phyloP scores from a whole-genome alignment of 2,329 filamentous ascomycete species.

The Fusarium floridanum region DNA sequence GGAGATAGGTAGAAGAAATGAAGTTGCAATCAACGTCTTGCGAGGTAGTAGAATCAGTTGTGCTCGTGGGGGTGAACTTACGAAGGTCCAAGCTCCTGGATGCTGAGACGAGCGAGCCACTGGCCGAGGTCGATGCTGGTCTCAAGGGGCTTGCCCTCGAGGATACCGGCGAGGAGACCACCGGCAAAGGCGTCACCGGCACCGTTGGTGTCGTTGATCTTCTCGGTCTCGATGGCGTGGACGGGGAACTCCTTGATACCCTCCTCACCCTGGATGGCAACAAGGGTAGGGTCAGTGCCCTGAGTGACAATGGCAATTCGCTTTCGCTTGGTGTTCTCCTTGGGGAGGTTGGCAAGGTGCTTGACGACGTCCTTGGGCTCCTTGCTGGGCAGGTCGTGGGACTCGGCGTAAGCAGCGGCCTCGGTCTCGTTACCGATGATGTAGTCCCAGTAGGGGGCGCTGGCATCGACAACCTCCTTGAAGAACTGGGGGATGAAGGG shows the following conservation, averaged over 20 bases:
- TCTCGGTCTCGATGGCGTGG: slow-evolving; percentile 78
- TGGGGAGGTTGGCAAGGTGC: slow-evolving; percentile 87
- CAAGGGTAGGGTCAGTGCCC: slow-evolving; percentile 89
- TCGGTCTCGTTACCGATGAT: slow-evolving; percentile 98
- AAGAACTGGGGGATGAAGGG: slow-evolving; percentile 98
- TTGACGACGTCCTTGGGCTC: slow-evolving; percentile 89
- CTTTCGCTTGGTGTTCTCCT: slow-evolving; percentile 88
- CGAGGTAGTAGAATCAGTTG: slow-evolving; percentile 17
- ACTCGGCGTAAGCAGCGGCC: slow-evolving; percentile 87
- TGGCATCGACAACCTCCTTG: slow-evolving; percentile 92
- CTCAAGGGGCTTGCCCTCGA: slow-evolving; percentile 84
- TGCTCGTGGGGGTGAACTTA: slow-evolving; percentile 66
- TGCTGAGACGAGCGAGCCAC: slow-evolving; percentile 94
- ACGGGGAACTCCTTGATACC: slow-evolving; percentile 84
- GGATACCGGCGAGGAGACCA: slow-evolving; percentile 90
- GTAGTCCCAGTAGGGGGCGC: slow-evolving; percentile 93
- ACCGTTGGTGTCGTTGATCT: slow-evolving; percentile 97
- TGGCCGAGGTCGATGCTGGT: slow-evolving; percentile 90
- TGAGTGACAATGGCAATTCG: slow-evolving; percentile 94
- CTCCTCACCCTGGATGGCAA: slow-evolving; percentile 79
- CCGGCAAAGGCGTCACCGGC: slow-evolving; percentile 97
- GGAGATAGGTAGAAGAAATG: slow-evolving; percentile 36
- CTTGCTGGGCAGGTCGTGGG: slow-evolving; percentile 79
- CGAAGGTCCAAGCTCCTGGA: slow-evolving; percentile 95
- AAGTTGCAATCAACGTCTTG: slow-evolving; percentile 14